Evolutionary conservation across 495 filamentous ascomycete genomes (phyloP), one percentile per base, ranked within the genome.

Genomic region (Hypoxylon subgilvum): DNA sequence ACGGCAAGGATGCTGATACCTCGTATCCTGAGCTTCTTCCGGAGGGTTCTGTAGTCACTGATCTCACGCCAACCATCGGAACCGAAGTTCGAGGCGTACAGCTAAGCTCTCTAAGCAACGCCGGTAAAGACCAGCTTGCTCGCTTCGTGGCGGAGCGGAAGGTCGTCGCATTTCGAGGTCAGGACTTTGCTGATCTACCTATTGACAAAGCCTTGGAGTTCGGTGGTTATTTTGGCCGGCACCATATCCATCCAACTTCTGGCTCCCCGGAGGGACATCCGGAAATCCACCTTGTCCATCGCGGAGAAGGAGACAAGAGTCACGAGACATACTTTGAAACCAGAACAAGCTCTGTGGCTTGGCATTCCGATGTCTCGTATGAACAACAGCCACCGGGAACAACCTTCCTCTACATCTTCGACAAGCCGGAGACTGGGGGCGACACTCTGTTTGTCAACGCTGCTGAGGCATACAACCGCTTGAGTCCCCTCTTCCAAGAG

Each of bases 361-460:
- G 89, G 90, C 89, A 93, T 71, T 87, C 84, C 1, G 91, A 96
- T 71, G 87, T 92, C 0, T 87, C 84, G 3, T 93, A 91, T 68
- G 90, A 96, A 76, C 62, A 79, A 50, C 90, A 94, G 71, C 89
- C 91, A n/a, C 89, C 91, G 0, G 89, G 90, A 45, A 92, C 88
- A 0, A 91, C 89, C 0, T 90, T 94, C 72, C 71, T 96, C 27
- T 91, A 90, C 69, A 77, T 88, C 43, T 83, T 94, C 19, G 89
- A 94, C 68, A 83, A 76, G 31, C 89, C 91, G n/a, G 76, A 80
- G 49, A 81, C 84, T 0, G 89, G 90, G 14, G 90, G 90, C 31
- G 90, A 96, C 63, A 96, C 91, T 0, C 70, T 88, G 9, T 92
- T 94, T 61, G 83, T 77, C 25, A 81, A 90, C 67, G 82, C 85